Conservation (phyloP, 345 rosid species). For the Melaleuca quinquenervia region DNA sequence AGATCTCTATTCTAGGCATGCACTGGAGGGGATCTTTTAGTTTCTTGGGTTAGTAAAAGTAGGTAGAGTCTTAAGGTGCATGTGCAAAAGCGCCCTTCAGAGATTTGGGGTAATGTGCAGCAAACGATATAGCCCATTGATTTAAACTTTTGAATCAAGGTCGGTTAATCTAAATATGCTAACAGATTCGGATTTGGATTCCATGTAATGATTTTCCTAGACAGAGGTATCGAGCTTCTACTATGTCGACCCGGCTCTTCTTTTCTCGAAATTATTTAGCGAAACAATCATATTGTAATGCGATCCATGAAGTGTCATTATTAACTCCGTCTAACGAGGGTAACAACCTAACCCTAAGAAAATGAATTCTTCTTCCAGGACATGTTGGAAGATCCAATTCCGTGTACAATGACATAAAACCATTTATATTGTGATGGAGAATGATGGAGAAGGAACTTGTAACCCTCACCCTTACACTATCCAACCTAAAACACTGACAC, state of each 20-base stretch:
- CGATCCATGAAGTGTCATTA: not conserved
- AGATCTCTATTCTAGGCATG: not conserved
- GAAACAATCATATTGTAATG: not conserved
- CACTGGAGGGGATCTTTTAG: not conserved
- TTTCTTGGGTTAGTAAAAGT: not conserved
- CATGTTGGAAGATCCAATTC: not conserved
- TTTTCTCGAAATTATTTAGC: not conserved
- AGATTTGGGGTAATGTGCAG: not conserved
- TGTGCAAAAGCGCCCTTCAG: not conserved
- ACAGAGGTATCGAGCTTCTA: not conserved
- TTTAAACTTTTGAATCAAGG: not conserved
- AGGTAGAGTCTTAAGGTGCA: not conserved
- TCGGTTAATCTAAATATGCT: not conserved
- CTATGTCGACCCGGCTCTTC: not conserved
- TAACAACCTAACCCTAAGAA: not conserved
- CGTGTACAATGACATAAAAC: not conserved
- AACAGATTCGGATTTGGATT: fast-evolving
- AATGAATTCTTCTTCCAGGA: not conserved
- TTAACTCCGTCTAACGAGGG: not conserved
- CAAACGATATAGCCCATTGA: not conserved
- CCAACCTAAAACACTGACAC: not conserved
- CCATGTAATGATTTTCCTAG: fast-evolving
- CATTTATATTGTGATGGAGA: not conserved
- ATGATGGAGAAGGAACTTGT: not conserved
- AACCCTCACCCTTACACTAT: not conserved